A percentile compares a stretch with the other conserved stretches of the same genome.
phyloP scores from a whole-genome alignment of 2,329 filamentous ascomycete genomes.

The Bretziella fagacearum region DNA sequence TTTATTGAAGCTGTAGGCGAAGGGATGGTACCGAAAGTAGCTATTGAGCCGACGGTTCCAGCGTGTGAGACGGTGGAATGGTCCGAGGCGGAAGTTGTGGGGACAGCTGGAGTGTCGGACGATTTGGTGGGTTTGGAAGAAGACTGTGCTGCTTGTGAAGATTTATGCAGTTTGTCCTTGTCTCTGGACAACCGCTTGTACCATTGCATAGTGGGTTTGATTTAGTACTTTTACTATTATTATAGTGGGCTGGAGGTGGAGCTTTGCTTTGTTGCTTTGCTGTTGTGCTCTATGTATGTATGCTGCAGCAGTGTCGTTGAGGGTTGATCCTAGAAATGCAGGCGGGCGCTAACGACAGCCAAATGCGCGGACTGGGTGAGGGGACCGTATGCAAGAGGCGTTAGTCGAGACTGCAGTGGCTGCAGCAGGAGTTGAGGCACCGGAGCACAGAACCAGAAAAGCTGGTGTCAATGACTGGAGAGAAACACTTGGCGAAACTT shows the following conservation, averaged over 20 bases:
- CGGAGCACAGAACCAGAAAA: no score
- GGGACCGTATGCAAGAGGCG: neutral
- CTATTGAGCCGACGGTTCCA: constrained; percentile 8
- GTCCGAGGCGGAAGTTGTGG: neutral
- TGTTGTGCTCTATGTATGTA: no score
- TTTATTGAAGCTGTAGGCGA: constrained; percentile 5
- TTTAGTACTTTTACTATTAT: neutral
- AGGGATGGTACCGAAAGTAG: constrained; percentile 12
- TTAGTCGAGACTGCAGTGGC: no score
- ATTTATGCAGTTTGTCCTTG: constrained; percentile 12
- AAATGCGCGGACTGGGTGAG: no score
- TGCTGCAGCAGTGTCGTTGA: neutral
- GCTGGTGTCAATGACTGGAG: no score
- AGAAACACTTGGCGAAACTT: no score
- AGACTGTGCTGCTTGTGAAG: neutral
- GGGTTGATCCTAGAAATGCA: neutral
- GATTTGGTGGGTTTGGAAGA: constrained; percentile 3
- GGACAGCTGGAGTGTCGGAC: neutral
- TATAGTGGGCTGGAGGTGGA: neutral
- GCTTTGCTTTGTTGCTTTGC: neutral
- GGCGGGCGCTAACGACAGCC: neutral
- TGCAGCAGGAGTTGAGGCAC: no score
- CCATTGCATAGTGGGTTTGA: constrained; percentile 21
- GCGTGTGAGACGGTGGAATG: constrained; percentile 7
- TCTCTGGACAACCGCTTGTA: constrained; percentile 14